Evolutionary conservation across 129 eudicot genomes (phyloP), one percentile per base, ranked within the genome.

Genomic region (Daucus carota): DNA sequence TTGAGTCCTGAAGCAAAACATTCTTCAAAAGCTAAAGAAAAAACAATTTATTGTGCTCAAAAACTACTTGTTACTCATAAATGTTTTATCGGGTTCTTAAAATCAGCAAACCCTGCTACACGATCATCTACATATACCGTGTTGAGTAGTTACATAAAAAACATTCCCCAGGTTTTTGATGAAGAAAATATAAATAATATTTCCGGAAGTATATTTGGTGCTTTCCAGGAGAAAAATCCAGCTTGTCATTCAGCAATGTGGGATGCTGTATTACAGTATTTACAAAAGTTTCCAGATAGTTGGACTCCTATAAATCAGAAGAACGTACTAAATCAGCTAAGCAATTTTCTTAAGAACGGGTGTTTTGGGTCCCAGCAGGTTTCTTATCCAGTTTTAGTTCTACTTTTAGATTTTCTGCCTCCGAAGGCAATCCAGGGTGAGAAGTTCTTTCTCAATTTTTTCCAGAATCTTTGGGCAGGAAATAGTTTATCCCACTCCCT

Each of bases 281-380:
- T 82, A 20, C 80, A 78, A 75, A 83, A 76, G 70, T 94, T 86
- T 82, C 96, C 99, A 3, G 80, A 82, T 65, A 84, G 96, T 82
- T 94, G 99, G 99, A 80, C 66, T 22, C 72, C 75, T 57, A 66
- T 84, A 80, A 94, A 83, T 82, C 89, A 89, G 32, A 91, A 87
- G 85, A 86, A 43, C 20, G 16, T 91, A 69, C 72, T 85, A 22
- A 94, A 81, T 76, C 87, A 87, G 26, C 77, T 94, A 67, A 86
- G 90, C 89, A 82, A 74, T 73, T 94, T 94, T 72, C 87, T 94
- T 46, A 87, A 81, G 76, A 89, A 86, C 65, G 97, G 97, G 68
- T 91, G 99, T 85, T 91, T 87, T 82, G 99, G 99, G 45, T 94
- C 97, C 44, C 97, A 88, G 71, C 96, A 89, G 83, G 90, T 89